phyloP scores from a whole-genome alignment of 805 yeast species.

The Vanderwaltozyma verrucispora region DNA sequence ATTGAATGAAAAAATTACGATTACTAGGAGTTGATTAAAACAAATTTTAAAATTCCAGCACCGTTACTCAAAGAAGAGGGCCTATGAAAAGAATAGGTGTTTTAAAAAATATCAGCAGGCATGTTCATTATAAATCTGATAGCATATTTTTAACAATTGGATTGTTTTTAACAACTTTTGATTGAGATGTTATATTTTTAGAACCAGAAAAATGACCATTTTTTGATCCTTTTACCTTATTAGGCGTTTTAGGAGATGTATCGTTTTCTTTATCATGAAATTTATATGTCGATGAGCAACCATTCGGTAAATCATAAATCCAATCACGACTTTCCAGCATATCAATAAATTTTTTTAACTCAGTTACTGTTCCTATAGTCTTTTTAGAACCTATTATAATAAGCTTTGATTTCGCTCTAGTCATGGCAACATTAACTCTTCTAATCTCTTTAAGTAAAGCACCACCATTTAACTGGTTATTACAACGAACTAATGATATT shows the following conservation, averaged over 20 bases:
- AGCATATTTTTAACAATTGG: constrained; percentile 17
- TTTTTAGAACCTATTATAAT: constrained; percentile 70
- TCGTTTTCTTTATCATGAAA: constrained; percentile 7
- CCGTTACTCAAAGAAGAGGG: too few species aligned
- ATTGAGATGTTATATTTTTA: constrained; percentile 7
- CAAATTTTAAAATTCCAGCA: too few species aligned
- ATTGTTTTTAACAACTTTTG: constrained; percentile 12
- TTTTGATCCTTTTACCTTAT: too few species aligned
- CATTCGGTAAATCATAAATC: constrained; percentile 47
- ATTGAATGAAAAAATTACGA: too few species aligned
- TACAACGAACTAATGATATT: constrained; percentile 81
- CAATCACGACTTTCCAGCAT: constrained; percentile 49
- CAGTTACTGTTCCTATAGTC: constrained; percentile 32
- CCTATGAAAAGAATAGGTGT: too few species aligned
- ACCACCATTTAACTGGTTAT: constrained; percentile 55
- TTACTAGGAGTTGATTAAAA: too few species aligned
- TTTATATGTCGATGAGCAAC: constrained; percentile 33
- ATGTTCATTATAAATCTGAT: constrained; percentile 1
- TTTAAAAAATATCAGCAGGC: too few species aligned
- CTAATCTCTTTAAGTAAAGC: constrained; percentile 80
- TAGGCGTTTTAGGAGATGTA: too few species aligned
- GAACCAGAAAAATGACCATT: too few species aligned
- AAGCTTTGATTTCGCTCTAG: constrained; percentile 78
- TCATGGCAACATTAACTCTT: constrained; percentile 87
- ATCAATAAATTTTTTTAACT: constrained; percentile 41